Conservation (phyloP, 331 rosid species). For the Malus hybrid region DNA sequence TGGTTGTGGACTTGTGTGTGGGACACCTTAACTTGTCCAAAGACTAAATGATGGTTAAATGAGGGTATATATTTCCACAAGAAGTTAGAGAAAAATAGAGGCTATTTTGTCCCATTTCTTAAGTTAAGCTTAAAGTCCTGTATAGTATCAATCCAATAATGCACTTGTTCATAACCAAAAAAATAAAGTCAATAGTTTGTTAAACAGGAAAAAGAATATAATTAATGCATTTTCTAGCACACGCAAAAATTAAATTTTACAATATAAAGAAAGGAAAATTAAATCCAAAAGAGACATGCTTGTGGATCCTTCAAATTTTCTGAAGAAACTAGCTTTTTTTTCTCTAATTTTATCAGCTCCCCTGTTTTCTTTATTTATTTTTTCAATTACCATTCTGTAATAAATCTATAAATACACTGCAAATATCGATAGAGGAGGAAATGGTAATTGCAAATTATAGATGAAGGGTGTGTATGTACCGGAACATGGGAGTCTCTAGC, state of each 20-base stretch:
- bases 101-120: not conserved
- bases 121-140: not conserved
- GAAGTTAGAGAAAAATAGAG: not conserved
- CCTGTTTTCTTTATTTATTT: not conserved
- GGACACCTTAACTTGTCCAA: not conserved
- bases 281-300: not conserved
- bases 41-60: not conserved
- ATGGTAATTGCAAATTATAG: not conserved
- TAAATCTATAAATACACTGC: too few relatives aligned
- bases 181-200: not conserved
- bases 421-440: not conserved
- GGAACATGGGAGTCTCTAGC: conserved; percentile 97
- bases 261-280: not conserved
- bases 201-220: not conserved
- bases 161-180: not conserved
- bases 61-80: not conserved
- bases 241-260: not conserved
- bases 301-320: not conserved
- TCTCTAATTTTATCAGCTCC: not conserved
- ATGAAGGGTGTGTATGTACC: conserved; percentile 20
- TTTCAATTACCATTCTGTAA: not conserved
- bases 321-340: not conserved
- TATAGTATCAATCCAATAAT: not conserved
- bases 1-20: not conserved
- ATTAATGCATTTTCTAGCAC: not conserved